Evolutionary conservation across 164 flowering plant genomes (phyloP), one percentile per base, ranked within the genome.

Genomic region (Vitis labrusca): DNA sequence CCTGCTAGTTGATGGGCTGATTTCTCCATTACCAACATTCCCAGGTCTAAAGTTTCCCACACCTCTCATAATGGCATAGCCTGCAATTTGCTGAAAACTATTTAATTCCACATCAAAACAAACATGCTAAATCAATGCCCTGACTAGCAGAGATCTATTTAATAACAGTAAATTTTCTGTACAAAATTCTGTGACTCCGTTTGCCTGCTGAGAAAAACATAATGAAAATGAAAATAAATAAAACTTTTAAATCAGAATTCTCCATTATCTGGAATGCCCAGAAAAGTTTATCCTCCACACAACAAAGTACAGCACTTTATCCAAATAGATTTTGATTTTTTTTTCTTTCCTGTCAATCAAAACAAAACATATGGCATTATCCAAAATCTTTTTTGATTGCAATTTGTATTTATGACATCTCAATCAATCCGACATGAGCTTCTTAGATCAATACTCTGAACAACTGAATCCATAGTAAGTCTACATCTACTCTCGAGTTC

Each of bases 1-100:
- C 70, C 76, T 71, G 65, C 68, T 78, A 8, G 75, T 14, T 65
- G 77, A 64, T 67, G 79, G 77, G 69, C 80, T 78, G 17, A 58
- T 29, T 51, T 82, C 82, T 67, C 72, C 82, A 68, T 65, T 71
- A 27, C 44, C 47, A 58, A 80, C 80, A 78, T 64, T 66, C 63
- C 27, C 64, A 19, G 60, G 67, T 63, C 75, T 59, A 53, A 63
- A 72, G 63, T 73, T 74, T 55, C 71, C 72, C 15, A 63, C n/a
- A 64, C 78, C 75, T 72, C 79, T 73, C 65, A 69, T 60, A 50
- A 65, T 32, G 55, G 69, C 72, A 64, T 73, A 84, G 76, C 84
- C 87, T 84, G 85, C 71, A 76, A 77, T 66, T 75, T 66, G 50
- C 58, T 63, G 61, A 54, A 12, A 74, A 10, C 50, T 23, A 8